Evolutionary conservation across 352 stramenopile genomes (phyloP).

Genomic region (Aphanomyces cochlioides): DNA sequence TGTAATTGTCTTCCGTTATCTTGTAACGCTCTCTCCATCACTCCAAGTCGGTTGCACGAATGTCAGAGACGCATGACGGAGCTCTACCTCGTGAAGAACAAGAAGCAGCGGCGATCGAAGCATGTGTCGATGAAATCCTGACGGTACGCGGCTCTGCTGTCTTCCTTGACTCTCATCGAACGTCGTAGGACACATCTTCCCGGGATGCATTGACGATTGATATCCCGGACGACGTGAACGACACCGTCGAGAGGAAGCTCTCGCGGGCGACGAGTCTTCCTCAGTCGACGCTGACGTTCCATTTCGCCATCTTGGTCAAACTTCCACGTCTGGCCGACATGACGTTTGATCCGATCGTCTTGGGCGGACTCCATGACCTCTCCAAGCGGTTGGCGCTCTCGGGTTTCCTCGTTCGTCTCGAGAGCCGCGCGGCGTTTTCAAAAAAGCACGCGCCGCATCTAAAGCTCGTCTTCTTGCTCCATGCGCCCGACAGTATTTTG

Average conservation of each 20-base stretch:
- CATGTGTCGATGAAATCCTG: too few relatives aligned
- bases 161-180: too few relatives aligned
- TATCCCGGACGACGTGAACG: not conserved
- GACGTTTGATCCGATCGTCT: not conserved
- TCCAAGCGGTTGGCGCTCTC: slow-evolving; percentile 3
- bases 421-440: slow-evolving; percentile 8
- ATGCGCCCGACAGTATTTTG: slow-evolving; percentile 23
- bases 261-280: too few relatives aligned
- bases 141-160: too few relatives aligned
- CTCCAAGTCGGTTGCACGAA: too few relatives aligned
- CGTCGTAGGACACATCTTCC: too few relatives aligned
- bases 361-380: not conserved
- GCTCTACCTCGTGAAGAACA: too few relatives aligned
- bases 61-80: too few relatives aligned
- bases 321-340: not conserved
- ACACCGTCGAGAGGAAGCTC: not conserved
- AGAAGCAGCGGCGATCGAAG: too few relatives aligned
- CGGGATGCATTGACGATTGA: not conserved
- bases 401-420: slow-evolving; percentile 23
- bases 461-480: slow-evolving; percentile 27
- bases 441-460: slow-evolving; percentile 24
- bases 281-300: slow-evolving; percentile 13
- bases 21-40: too few relatives aligned
- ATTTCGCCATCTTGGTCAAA: slow-evolving; percentile 28
- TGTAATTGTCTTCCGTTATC: too few relatives aligned